A percentile compares a stretch with the other conserved stretches of the same genome.
phyloP scores from a whole-genome alignment of 768 basidiomycete genomes.

The Russula lepida region DNA sequence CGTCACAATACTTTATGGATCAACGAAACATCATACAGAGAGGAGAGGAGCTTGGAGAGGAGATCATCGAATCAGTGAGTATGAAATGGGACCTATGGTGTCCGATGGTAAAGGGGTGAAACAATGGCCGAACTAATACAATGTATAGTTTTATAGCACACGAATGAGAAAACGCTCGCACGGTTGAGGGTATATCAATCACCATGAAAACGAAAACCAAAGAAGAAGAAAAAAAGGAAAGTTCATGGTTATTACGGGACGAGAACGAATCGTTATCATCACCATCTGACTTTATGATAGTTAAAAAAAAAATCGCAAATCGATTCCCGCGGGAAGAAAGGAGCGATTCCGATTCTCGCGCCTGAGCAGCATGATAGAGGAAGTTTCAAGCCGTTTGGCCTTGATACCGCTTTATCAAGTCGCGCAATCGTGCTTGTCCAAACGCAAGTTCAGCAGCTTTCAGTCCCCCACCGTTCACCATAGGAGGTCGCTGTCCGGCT shows the following conservation, averaged over 20 bases:
- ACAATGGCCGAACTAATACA: neutral
- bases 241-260: neutral
- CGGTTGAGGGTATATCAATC: neutral
- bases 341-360: neutral
- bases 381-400: constrained; percentile 26
- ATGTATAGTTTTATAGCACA: neutral
- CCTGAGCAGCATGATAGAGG: no score
- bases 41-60: neutral
- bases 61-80: neutral
- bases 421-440: constrained; percentile 67
- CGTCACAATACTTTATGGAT: neutral
- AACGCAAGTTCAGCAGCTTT: constrained; percentile 53
- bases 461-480: constrained; percentile 3
- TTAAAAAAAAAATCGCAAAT: neutral
- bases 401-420: constrained; percentile 80
- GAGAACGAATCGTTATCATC: neutral
- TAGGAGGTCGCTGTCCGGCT: constrained; percentile 3
- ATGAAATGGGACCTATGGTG: neutral
- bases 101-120: neutral
- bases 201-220: neutral
- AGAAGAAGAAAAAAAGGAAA: neutral
- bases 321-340: no score
- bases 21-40: neutral
- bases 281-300: neutral
- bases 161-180: neutral